These are phyloP conservation scores for Psilocybe mexicana DNA, from an alignment of 1,284 basidiomycete genomes.

Conservation along the genomic window DNA sequence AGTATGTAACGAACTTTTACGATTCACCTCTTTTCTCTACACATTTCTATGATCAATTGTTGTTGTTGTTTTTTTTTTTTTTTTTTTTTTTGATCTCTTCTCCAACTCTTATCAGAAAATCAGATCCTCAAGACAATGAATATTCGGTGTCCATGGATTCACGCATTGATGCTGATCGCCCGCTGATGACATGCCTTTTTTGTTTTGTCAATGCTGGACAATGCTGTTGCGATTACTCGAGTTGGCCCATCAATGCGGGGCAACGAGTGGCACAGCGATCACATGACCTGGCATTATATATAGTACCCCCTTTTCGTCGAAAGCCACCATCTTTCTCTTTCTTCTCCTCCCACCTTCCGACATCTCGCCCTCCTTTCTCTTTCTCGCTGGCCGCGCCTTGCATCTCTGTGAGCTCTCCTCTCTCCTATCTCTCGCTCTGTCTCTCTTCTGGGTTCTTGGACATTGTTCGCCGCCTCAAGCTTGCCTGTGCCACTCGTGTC, in stretches of 20 bases:
- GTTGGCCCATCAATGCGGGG: background rate
- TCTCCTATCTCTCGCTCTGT: too few species aligned
- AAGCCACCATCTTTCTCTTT: background rate
- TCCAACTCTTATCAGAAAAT: too few species aligned
- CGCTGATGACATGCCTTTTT: background rate
- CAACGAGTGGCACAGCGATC: background rate
- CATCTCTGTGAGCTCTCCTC: slow-evolving; percentile 2
- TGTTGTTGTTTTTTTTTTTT: background rate
- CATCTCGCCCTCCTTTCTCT: background rate
- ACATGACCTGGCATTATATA: slow-evolving; percentile 2
- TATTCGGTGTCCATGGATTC: background rate
- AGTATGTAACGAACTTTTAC: slow-evolving; percentile 9
- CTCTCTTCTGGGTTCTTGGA: too few species aligned
- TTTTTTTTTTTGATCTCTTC: too few species aligned
- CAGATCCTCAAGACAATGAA: background rate
- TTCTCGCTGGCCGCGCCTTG: background rate
- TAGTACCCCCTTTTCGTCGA: background rate
- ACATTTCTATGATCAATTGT: background rate
- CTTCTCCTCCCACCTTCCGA: background rate
- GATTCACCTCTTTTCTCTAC: slow-evolving; percentile 1
- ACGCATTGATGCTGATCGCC: background rate
- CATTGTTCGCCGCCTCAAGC: too few species aligned
- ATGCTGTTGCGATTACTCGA: background rate
- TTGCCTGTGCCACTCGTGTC: too few species aligned
- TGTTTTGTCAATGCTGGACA: background rate